These are phyloP conservation scores for Stachybotrys chlorohalonatus DNA, from an alignment of 2,329 filamentous ascomycete species.

Conservation along the genomic window DNA sequence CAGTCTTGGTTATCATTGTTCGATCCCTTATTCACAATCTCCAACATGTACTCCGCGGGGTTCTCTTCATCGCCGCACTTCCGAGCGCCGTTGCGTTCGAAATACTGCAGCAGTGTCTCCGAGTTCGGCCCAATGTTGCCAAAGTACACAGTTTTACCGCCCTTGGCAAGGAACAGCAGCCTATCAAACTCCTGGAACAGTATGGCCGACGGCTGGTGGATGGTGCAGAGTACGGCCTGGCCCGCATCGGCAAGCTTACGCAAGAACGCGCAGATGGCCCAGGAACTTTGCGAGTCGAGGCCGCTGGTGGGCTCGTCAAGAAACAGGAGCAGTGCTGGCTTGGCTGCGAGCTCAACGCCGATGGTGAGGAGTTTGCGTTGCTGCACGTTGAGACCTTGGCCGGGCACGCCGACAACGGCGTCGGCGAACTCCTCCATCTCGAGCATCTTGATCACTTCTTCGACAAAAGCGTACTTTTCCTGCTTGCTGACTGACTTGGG, in stretches of 20 bases:
- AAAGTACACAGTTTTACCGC: constrained; percentile 61
- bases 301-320: constrained; percentile 54
- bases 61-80: constrained; percentile 54
- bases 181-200: constrained; percentile 50
- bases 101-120: constrained; percentile 49
- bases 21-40: constrained; percentile 32
- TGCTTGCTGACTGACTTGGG: constrained; percentile 40
- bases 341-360: constrained; percentile 49
- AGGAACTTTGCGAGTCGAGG: constrained; percentile 54
- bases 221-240: constrained; percentile 45
- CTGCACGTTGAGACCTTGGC: constrained; percentile 52
- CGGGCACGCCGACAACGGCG: constrained; percentile 54
- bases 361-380: constrained; percentile 55
- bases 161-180: constrained; percentile 53
- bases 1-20: constrained; percentile 45
- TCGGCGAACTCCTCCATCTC: constrained; percentile 60
- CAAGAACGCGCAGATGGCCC: constrained; percentile 54
- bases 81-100: constrained; percentile 54
- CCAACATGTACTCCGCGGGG: constrained; percentile 69
- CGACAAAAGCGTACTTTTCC: constrained; percentile 54
- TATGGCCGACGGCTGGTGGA: constrained; percentile 45
- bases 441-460: constrained; percentile 56
- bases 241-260: constrained; percentile 49
- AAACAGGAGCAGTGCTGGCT: constrained; percentile 50
- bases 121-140: constrained; percentile 56